Percentiles rank a stretch among this genome's conserved stretches.
Evolutionary conservation across 1,139 yeast genomes (phyloP).

Genomic region (Zygosaccharomyces pseudobailii): DNA sequence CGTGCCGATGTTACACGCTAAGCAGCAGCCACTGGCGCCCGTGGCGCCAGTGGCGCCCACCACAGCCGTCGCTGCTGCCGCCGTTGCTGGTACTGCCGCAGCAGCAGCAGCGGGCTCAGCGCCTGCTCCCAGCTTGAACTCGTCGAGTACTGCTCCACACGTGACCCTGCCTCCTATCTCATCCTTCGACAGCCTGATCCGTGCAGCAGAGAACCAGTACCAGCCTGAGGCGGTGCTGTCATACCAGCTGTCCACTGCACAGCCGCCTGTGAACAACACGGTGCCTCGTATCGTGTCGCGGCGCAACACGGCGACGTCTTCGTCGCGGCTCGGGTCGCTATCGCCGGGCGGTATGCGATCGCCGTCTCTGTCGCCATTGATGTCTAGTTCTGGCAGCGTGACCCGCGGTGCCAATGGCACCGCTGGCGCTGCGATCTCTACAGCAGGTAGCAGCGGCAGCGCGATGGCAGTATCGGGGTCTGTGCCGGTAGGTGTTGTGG

Average conservation of each 20-base stretch:
- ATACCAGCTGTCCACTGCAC: constrained; percentile 7
- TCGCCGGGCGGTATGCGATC: constrained; percentile 1
- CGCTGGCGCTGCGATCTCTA: background rate
- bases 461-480: no score
- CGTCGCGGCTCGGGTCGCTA: constrained; percentile 1
- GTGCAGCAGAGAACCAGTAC: constrained; percentile 17
- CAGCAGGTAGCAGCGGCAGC: background rate
- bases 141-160: constrained; percentile 3
- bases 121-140: background rate
- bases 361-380: constrained; percentile 4
- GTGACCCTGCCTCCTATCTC: constrained; percentile 30
- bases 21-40: background rate
- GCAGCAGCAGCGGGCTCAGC: background rate
- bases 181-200: constrained; percentile 24
- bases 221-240: constrained; percentile 4
- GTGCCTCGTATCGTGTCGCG: constrained; percentile 7
- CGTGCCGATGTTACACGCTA: background rate
- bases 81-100: background rate
- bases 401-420: constrained; percentile 1
- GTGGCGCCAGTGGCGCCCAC: background rate
- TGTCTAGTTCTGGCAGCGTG: background rate
- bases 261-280: constrained; percentile 5
- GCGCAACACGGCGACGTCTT: constrained; percentile 3
- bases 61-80: constrained; percentile 1
- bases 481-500: no score